Evolutionary conservation across 495 filamentous ascomycete genomes (phyloP).

Genomic region (Hapsidospora chrysogenum): DNA sequence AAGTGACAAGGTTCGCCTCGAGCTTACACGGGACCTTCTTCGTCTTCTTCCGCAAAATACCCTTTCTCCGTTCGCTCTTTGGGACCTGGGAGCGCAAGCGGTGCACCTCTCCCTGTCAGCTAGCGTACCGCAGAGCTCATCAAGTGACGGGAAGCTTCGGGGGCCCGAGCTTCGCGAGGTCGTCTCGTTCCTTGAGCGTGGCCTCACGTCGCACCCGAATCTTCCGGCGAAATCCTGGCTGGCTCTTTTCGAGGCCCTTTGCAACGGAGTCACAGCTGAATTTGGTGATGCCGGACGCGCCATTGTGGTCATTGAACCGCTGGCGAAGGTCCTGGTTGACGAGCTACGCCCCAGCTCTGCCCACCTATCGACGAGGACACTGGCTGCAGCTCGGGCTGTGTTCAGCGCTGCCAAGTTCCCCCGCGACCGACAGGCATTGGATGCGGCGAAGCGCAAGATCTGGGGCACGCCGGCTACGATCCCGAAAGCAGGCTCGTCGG

Average conservation of each 20-base stretch:
- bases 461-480: conserved; percentile 36
- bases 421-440: conserved; percentile 36
- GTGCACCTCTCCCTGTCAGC: conserved; percentile 6
- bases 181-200: conserved; percentile 47
- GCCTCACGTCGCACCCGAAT: conserved; percentile 30
- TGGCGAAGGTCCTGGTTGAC: conserved; percentile 37
- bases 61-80: conserved; percentile 20
- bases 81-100: conserved; percentile 20
- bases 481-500: conserved; percentile 26
- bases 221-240: conserved; percentile 38
- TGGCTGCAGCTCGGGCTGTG: no score
- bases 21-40: conserved; percentile 24
- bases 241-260: conserved; percentile 38
- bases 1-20: conserved; percentile 19
- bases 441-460: conserved; percentile 37
- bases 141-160: conserved; percentile 16
- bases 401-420: conserved; percentile 28
- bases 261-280: conserved; percentile 41
- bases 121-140: conserved; percentile 11
- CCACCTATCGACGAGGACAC: background rate
- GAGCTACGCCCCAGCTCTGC: conserved; percentile 3
- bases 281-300: conserved; percentile 47
- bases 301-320: conserved; percentile 49
- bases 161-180: conserved; percentile 53
- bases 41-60: conserved; percentile 18